Evolutionary conservation across 768 basidiomycete genomes (phyloP).

Genomic region (Russula olivacea): DNA sequence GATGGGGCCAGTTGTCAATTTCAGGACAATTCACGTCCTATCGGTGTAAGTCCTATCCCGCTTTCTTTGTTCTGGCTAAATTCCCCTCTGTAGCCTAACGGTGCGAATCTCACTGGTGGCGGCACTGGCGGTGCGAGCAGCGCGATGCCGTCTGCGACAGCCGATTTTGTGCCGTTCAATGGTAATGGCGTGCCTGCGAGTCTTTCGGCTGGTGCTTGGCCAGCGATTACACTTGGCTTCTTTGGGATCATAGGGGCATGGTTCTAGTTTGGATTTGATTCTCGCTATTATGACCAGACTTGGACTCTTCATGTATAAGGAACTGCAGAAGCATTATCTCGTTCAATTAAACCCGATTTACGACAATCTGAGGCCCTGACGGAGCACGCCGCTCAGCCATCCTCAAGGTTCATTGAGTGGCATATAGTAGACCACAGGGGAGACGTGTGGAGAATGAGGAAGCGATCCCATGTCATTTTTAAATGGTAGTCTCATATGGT

Average conservation of each 20-base stretch:
- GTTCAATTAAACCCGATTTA: background rate
- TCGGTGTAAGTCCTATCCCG: constrained; percentile 45
- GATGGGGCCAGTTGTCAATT: constrained; percentile 52
- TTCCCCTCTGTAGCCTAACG: constrained; percentile 46
- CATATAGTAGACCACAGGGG: constrained; percentile 11
- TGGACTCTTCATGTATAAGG: background rate
- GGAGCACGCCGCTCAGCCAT: background rate
- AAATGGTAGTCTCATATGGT: constrained; percentile 96
- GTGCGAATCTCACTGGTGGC: constrained; percentile 63
- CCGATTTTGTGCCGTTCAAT: constrained; percentile 20
- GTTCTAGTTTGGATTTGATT: background rate
- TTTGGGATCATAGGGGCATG: constrained; percentile 11
- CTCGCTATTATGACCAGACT: background rate
- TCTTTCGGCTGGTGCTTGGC: constrained; percentile 14
- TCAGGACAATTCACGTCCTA: constrained; percentile 54
- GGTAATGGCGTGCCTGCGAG: constrained; percentile 18
- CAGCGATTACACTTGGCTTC: constrained; percentile 6
- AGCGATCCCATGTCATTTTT: constrained; percentile 30
- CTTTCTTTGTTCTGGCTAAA: constrained; percentile 5
- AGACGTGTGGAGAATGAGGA: background rate
- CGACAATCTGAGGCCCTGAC: background rate
- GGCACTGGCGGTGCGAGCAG: constrained; percentile 51
- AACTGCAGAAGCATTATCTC: background rate
- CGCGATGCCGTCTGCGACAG: constrained; percentile 3
- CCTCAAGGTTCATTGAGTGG: background rate